Base-by-base conservation (phyloP, 202 grass and related monocot species). In the Eragrostis tef region DNA sequence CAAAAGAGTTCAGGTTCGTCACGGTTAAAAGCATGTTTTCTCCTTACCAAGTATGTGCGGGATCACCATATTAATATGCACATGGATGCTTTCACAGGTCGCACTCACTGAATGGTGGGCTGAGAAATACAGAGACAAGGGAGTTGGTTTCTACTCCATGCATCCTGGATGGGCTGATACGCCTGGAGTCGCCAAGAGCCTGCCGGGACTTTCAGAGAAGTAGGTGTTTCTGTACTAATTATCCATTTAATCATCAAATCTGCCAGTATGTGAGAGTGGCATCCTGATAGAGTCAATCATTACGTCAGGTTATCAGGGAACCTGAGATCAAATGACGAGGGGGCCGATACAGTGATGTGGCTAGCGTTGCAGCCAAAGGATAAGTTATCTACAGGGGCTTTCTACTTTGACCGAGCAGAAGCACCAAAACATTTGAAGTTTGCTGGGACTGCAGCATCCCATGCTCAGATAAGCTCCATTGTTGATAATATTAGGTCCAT, bases 141-240 rank as follows among this genome's bases (percentile, higher is more conserved):
- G 90, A 43, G 41, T 98, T 39, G 82, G 86, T 67, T 94, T 98
- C 89, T 98, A 98, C 59, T 88, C 90, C 3, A 98, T 98, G 92
- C 94, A 93, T 87, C 92, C 92, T 39, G 94, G 94, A 79, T 98
- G 94, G 94, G 92, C 92, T 19, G 86, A 97, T 54, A 98, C 90
- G 16, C 92, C 90, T 54, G 90, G 90, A 65, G 90, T 94, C 4
- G 64, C 94, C 31, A 93, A 89, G 82, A 98, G 92, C 84, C 86
- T 98, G 84, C 92, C 92, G 0, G 85, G 80, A 58, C 58, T 94
- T 45, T 86, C 94, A 42, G 86, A 98, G 26, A 93, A 71, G 92
- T 98, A 85, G 53, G 72, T 0, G 36, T 77, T 59, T 44, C 49
- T 74, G 11, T 75, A 1, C 50, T 50, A 7, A 19, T 9, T 81